phyloP scores from a whole-genome alignment of 169 alveolate genomes.

The Cytauxzoon felis region DNA sequence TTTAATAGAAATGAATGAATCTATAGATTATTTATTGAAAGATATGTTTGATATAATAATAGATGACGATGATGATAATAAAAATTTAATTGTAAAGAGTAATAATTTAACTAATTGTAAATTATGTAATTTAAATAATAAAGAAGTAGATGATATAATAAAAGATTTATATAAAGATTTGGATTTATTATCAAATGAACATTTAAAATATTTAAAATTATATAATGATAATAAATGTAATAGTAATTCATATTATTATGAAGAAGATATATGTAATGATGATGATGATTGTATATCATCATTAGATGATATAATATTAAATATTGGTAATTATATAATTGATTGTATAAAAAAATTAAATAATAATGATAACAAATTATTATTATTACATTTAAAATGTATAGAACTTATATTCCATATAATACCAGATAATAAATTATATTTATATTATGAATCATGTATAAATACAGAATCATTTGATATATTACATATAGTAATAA shows the following conservation, averaged over 20 bases:
- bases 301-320: slow-evolving; percentile 2
- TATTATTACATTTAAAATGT: not conserved
- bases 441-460: not conserved
- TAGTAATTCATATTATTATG: not conserved
- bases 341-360: not conserved
- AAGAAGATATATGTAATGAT: not conserved
- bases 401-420: not conserved
- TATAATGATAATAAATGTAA: too few species aligned
- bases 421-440: not conserved
- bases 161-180: slow-evolving; percentile 33
- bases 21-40: slow-evolving; percentile 23
- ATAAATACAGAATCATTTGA: slow-evolving; percentile 8
- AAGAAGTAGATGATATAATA: slow-evolving; percentile 17
- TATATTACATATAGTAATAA: not conserved
- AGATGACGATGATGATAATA: not conserved
- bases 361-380: not conserved
- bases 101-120: not conserved
- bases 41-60: slow-evolving; percentile 47
- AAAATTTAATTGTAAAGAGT: not conserved
- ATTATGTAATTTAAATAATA: slow-evolving; percentile 18
- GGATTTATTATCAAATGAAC: slow-evolving; percentile 40
- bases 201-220: slow-evolving; percentile 10
- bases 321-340: not conserved
- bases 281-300: too few species aligned
- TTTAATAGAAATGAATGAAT: slow-evolving; percentile 11